Conservation (phyloP, 2,329 filamentous ascomycete genomes). For the Penicillium freii region DNA sequence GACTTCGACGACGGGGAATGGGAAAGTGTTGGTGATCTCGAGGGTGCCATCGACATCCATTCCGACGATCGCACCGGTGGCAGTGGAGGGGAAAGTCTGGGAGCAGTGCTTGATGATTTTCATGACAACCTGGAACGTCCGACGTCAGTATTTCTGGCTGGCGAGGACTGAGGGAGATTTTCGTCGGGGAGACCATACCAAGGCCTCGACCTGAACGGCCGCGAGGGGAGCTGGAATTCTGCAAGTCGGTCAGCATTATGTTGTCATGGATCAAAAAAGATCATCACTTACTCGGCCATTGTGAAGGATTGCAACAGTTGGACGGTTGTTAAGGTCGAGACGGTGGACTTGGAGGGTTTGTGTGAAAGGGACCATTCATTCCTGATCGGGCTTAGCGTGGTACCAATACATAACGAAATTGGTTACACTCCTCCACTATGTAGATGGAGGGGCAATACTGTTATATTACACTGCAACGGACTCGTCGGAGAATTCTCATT, state of each 20-base stretch:
- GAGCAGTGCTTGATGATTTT: constrained; percentile 97
- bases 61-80: constrained; percentile 86
- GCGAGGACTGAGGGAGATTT: constrained; percentile 32
- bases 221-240: constrained; percentile 71
- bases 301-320: constrained; percentile 22
- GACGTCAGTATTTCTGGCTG: constrained; percentile 30
- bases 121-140: constrained; percentile 72
- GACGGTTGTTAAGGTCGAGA: constrained; percentile 20
- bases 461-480: constrained; percentile 3
- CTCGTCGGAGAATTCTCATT: neutral
- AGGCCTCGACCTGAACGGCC: constrained; percentile 88
- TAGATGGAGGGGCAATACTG: constrained; percentile 22
- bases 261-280: neutral
- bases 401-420: constrained; percentile 8
- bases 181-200: constrained; percentile 61
- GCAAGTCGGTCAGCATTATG: constrained; percentile 20
- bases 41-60: constrained; percentile 82
- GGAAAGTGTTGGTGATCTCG: constrained; percentile 92
- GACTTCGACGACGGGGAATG: constrained; percentile 81
- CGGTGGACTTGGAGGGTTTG: constrained; percentile 22
- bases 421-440: accelerated
- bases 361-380: constrained; percentile 26
- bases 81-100: constrained; percentile 79
- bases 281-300: constrained; percentile 27
- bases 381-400: constrained; percentile 22